Base-by-base conservation (phyloP, 495 filamentous ascomycete species). In the Polyplosphaeria fusca region DNA sequence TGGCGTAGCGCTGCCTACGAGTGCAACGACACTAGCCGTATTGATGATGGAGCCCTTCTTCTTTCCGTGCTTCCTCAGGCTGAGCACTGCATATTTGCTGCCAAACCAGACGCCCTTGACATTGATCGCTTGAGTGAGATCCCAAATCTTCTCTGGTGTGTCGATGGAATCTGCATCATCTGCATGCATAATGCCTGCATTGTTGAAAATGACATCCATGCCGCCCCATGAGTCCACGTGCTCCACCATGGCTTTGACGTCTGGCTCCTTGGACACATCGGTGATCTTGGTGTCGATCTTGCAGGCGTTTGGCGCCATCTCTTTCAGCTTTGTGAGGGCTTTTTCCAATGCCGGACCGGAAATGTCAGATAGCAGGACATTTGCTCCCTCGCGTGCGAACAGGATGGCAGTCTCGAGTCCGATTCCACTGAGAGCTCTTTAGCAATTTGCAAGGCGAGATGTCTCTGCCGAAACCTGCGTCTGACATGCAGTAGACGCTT, bases 71-170 rank as follows among this genome's bases (percentile, higher is more conserved):
- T 80, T 82, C n/a, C 91, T 85, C 62, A 98, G 71, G 4, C 86
- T 81, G 18, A 92, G 72, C 39, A 98, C 84, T 0, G 92, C 89
- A 71, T 98, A 88, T 80, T 96, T 98, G 75, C 81, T 85, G 0
- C 93, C 93, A 71, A 82, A 96, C 93, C 93, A 96, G 0, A 98
- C 93, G 13, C 93, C 93, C 79, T 98, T 98, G 63, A 96, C 93
- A 71, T 98, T 98, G 77, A 97, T 93, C 57, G 79, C 81, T 52
- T 94, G 89, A 5, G 93, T 98, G 52, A 91, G 73, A 67, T 98
- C 90, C 93, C 93, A 98, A 74, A 98, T 90, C 51, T 80, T 82
- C 73, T 96, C 90, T 12, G 88, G 83, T 1, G 90, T 96, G 52
- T 83, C 77, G 54, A 94, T 73, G 19, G 92, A 89, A 71, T 96